Conservation (phyloP, 2,329 filamentous ascomycete genomes). For the Apiospora pterosperma region DNA sequence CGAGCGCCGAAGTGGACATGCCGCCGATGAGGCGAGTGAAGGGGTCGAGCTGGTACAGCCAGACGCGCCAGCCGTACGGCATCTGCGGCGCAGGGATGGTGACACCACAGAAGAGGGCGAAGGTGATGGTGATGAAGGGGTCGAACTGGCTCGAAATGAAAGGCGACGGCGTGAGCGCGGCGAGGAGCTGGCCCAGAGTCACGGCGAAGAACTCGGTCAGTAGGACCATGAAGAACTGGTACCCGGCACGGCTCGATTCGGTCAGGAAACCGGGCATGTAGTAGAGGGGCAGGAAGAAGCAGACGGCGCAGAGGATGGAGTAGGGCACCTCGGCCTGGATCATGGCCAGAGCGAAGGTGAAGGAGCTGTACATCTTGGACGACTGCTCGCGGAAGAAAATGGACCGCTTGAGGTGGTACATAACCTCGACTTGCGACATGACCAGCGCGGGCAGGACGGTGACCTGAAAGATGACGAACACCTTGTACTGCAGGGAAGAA, state of each 20-base stretch:
- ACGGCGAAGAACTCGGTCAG: slow-evolving; percentile 83
- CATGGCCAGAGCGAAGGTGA: slow-evolving; percentile 75
- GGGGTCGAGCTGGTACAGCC: slow-evolving; percentile 80
- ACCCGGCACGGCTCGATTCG: slow-evolving; percentile 66
- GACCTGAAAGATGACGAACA: slow-evolving; percentile 89
- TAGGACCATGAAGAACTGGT: slow-evolving; percentile 82
- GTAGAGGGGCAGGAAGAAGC: slow-evolving; percentile 81
- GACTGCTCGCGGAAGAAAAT: slow-evolving; percentile 85
- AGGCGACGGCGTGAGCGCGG: slow-evolving; percentile 72
- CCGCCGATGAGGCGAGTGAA: slow-evolving; percentile 80
- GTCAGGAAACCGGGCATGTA: slow-evolving; percentile 74
- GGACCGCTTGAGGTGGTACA: slow-evolving; percentile 75
- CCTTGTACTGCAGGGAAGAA: slow-evolving; percentile 74
- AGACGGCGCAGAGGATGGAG: slow-evolving; percentile 72
- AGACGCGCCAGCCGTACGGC: slow-evolving; percentile 72
- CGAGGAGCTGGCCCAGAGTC: slow-evolving; percentile 72
- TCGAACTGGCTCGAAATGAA: slow-evolving; percentile 79
- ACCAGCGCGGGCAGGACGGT: slow-evolving; percentile 81
- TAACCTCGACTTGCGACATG: slow-evolving; percentile 78
- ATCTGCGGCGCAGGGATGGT: slow-evolving; percentile 77
- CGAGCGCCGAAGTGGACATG: slow-evolving; percentile 75
- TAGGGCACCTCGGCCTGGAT: slow-evolving; percentile 85
- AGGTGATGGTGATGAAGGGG: slow-evolving; percentile 78
- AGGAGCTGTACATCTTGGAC: slow-evolving; percentile 80
- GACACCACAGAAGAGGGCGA: slow-evolving; percentile 84